phyloP scores from a whole-genome alignment of 371 early-diverging fungal genomes.

The Apophysomyces ossiformis region DNA sequence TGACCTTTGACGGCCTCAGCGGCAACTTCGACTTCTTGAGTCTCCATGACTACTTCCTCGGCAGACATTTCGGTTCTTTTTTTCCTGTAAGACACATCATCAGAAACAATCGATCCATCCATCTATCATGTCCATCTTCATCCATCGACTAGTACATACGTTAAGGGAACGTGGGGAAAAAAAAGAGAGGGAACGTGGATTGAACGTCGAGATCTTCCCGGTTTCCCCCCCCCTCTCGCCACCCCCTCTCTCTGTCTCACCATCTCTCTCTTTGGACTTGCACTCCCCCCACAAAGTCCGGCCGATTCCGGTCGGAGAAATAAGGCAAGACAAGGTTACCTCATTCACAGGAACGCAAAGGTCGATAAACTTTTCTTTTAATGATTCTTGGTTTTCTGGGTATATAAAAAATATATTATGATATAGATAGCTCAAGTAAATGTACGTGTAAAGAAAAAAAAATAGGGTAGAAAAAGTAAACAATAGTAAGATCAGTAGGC shows the following conservation, averaged over 20 bases:
- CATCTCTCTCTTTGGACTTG: no score
- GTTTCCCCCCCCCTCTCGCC: not conserved
- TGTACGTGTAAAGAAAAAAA: not conserved
- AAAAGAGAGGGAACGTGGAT: not conserved
- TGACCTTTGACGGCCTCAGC: slow-evolving; percentile 71
- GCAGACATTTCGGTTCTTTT: slow-evolving; percentile 40
- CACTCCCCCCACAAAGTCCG: no score
- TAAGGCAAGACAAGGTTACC: no score
- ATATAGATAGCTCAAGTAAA: not conserved
- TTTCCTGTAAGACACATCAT: not conserved
- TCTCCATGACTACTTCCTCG: slow-evolving; percentile 58
- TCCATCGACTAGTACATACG: slow-evolving; percentile 4
- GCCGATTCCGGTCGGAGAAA: no score
- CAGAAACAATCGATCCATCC: slow-evolving; percentile 4
- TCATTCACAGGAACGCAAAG: no score
- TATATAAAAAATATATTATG: no score
- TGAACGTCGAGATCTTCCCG: not conserved
- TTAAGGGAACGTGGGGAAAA: slow-evolving; percentile 6
- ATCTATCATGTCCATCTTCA: not conserved
- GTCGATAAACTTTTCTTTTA: no score
- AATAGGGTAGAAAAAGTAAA: not conserved
- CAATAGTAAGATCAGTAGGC: not conserved
- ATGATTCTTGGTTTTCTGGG: no score
- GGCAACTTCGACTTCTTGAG: slow-evolving; percentile 76
- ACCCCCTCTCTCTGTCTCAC: not conserved